Percentiles rank a stretch among this genome's conserved stretches.
phyloP scores from a whole-genome alignment of 1,284 basidiomycete species.

The Cystobasidium sp. region DNA sequence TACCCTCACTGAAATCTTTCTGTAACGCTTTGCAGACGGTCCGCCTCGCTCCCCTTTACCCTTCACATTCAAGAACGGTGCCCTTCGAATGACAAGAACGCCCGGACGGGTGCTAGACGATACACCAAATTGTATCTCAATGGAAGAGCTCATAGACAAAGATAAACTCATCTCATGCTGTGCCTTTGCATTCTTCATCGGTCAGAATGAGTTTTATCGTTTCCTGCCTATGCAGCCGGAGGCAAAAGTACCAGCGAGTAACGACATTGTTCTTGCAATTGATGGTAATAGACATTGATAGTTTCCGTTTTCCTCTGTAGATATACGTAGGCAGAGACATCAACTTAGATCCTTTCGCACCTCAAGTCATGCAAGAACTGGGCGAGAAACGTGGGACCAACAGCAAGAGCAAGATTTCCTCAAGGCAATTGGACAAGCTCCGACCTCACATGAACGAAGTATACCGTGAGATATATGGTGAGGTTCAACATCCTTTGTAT shows the following conservation, averaged over 20 bases:
- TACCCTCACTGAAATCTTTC: not conserved
- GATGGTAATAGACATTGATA: not conserved
- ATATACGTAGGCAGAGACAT: conserved; percentile 40
- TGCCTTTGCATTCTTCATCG: conserved; percentile 39
- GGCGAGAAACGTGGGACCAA: not conserved
- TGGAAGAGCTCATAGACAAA: conserved; percentile 34
- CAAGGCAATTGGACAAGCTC: conserved; percentile 33
- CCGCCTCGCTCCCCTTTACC: conserved; percentile 22
- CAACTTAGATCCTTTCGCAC: conserved; percentile 20
- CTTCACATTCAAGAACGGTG: conserved; percentile 35
- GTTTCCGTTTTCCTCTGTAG: not conserved
- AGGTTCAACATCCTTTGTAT: not conserved
- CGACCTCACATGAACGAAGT: conserved; percentile 10
- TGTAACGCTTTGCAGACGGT: not conserved
- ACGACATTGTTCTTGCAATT: not conserved
- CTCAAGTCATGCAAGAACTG: not conserved
- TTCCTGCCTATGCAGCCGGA: conserved; percentile 31
- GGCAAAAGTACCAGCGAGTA: conserved; percentile 12
- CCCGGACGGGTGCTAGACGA: conserved; percentile 18
- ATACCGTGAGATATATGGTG: conserved; percentile 26
- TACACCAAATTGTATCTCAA: conserved; percentile 29
- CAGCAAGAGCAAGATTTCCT: conserved; percentile 26
- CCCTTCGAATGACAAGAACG: conserved; percentile 42
- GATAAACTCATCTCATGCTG: conserved; percentile 22
- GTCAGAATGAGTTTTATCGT: conserved; percentile 28